Base-by-base conservation (phyloP, 164 flowering plant genomes). In the Protea cynaroides region DNA sequence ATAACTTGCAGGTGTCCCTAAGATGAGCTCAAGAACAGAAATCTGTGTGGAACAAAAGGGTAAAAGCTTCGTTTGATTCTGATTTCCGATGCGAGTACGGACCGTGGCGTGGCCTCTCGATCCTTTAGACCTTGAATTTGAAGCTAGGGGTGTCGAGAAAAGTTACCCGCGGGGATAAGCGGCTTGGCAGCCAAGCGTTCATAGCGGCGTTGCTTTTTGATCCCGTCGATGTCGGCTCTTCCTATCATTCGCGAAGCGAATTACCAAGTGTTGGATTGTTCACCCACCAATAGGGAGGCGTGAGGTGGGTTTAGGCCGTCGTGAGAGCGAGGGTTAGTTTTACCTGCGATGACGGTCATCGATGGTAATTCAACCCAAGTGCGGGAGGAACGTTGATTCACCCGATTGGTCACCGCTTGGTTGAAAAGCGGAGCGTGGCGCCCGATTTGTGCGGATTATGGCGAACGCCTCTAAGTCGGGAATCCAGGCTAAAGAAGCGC, bases 391-490 rank as follows among this genome's bases (percentile, higher is more conserved):
- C 44, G 44, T 40, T 40, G 44, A 49, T 50, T 63, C 56, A 25
- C 65, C 50, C 65, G 51, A 50, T 50, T 51, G 65, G 44, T 63
- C 57, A 63, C 51, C 18, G 65, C 57, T 50, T 50, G 65, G 56
- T 50, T n/a, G 24, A 19, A 25, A 63, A 25, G 17, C 56, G n/a
- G n/a, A 37, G 38, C 7, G 44, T 50, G 65, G 65, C 65, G 57
- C 44, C 46, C 47, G 19, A 22, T 21, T 49, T 59, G 64, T 13
- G 64, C 67, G 53, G n/a, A n/a, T n/a, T n/a, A n/a, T n/a, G n/a
- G n/a, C n/a, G n/a, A n/a, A n/a, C n/a, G n/a, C n/a, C n/a, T 70
- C 72, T 70, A 70, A 70, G 72, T 70, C 59, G 58, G n/a, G 54
- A 70, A 64, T 64, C 63, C 62, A 22, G 62, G 71, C 61, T 54